These are phyloP conservation scores for Nymphaea colorata DNA, from an alignment of 164 flowering plant species.

Conservation along the genomic window DNA sequence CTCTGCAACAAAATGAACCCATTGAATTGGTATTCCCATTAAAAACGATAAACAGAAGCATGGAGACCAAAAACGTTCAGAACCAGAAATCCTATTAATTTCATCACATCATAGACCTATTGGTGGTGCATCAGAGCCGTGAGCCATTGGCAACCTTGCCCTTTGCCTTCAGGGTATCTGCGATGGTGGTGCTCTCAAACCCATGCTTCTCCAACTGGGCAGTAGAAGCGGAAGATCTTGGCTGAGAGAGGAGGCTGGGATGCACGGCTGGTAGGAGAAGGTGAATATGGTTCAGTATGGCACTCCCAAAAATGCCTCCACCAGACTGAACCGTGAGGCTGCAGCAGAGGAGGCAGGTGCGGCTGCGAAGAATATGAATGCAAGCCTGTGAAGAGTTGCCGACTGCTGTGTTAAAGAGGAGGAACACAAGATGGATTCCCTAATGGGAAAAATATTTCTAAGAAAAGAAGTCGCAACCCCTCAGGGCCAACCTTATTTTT, in stretches of 20 bases:
- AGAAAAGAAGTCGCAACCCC: too few relatives aligned
- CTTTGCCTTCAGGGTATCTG: conserved; percentile 59
- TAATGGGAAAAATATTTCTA: too few relatives aligned
- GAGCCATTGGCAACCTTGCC: conserved; percentile 94
- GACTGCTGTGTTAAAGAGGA: too few relatives aligned
- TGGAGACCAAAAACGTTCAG: too few relatives aligned
- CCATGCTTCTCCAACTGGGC: conserved; percentile 86
- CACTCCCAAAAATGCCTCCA: conserved; percentile 39
- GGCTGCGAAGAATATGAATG: too few relatives aligned
- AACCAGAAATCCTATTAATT: conserved; percentile 44
- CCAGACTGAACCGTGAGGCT: conserved; percentile 22
- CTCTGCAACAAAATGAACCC: conserved; percentile 5
- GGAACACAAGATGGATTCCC: too few relatives aligned
- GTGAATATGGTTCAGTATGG: conserved; percentile 45
- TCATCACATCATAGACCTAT: conserved; percentile 93
- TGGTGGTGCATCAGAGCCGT: conserved; percentile 97
- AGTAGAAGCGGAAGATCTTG: conserved; percentile 35
- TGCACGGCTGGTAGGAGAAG: conserved; percentile 24
- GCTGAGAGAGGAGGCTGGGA: conserved; percentile 29
- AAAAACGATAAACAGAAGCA: neutral
- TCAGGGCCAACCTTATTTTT: too few relatives aligned
- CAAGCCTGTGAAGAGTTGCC: too few relatives aligned
- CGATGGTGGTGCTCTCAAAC: conserved; percentile 79
- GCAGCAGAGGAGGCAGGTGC: too few relatives aligned
- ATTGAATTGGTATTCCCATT: too few relatives aligned